Conservation (phyloP, 139 green algal genomes). For the Tetradesmus obliquus region DNA sequence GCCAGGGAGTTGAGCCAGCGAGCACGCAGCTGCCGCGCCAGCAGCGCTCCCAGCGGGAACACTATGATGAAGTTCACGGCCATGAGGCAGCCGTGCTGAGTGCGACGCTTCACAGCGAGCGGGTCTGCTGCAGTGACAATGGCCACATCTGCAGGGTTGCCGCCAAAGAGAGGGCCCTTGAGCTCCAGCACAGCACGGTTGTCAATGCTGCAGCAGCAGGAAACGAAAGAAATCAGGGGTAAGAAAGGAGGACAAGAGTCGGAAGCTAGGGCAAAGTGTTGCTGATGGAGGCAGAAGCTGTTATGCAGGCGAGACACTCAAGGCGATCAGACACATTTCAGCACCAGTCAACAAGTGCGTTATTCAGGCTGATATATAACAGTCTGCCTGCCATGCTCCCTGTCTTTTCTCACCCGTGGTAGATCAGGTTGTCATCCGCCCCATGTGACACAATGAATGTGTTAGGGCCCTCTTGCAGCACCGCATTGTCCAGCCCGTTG, state of each 20-base stretch:
- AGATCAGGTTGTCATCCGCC: background rate
- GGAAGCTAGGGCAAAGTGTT: background rate
- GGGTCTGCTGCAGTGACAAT: background rate
- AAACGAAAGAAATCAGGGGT: background rate
- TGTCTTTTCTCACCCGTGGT: background rate
- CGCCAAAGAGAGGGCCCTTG: background rate
- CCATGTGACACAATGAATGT: constrained; percentile 10
- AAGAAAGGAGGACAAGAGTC: background rate
- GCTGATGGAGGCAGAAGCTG: background rate
- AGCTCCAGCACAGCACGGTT: constrained; percentile 5
- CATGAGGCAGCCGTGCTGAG: constrained; percentile 42
- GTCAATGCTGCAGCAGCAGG: background rate
- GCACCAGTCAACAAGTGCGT: no score
- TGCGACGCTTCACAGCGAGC: background rate
- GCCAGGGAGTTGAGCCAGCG: background rate
- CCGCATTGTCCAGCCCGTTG: background rate
- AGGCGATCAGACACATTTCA: no score
- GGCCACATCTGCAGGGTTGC: background rate
- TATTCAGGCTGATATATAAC: no score
- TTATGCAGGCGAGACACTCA: no score
- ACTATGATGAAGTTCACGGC: constrained; percentile 32
- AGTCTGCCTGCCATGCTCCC: no score
- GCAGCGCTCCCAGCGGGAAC: constrained; percentile 40
- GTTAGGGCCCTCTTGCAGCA: background rate
- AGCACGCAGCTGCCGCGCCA: background rate